Percentiles rank a stretch among this genome's conserved stretches.
Evolutionary conservation across 2,329 filamentous ascomycete genomes (phyloP).

Genomic region (Aspergillus sp.): DNA sequence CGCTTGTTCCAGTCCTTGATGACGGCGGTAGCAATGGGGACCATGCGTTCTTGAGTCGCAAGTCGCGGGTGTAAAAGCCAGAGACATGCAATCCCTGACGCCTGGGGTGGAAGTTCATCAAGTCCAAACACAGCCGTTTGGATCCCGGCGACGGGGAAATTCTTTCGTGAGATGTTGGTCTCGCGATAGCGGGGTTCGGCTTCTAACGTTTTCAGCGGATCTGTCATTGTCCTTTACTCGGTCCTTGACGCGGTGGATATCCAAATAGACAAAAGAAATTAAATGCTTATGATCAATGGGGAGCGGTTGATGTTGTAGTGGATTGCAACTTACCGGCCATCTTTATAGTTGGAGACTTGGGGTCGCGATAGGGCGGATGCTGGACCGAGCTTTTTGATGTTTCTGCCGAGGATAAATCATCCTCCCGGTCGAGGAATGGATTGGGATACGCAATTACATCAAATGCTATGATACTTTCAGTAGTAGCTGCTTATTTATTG

Average conservation of each 20-base stretch:
- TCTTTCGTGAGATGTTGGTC: constrained; percentile 56
- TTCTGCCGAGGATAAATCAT: constrained; percentile 4
- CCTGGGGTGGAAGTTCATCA: constrained; percentile 63
- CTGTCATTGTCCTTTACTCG: constrained; percentile 3
- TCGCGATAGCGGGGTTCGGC: constrained; percentile 7
- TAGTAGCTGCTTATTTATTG: not conserved
- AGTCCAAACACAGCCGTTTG: constrained; percentile 79
- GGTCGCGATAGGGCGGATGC: not conserved
- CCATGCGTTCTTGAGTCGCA: constrained; percentile 71
- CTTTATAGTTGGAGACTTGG: not conserved
- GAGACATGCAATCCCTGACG: constrained; percentile 68
- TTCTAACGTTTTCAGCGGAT: constrained; percentile 9
- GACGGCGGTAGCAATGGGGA: constrained; percentile 66
- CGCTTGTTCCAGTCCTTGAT: constrained; percentile 67
- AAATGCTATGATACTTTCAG: not conserved
- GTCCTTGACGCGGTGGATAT: too few species aligned
- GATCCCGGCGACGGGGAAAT: constrained; percentile 74
- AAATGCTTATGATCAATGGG: not conserved
- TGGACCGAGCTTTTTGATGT: not conserved
- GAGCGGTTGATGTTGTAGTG: not conserved
- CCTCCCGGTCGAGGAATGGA: not conserved
- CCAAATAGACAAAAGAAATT: not conserved
- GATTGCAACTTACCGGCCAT: not conserved
- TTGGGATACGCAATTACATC: not conserved
- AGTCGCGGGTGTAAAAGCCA: constrained; percentile 87